Conservation (phyloP, 768 basidiomycete species). For the Tricholoma hemisulphureum region DNA sequence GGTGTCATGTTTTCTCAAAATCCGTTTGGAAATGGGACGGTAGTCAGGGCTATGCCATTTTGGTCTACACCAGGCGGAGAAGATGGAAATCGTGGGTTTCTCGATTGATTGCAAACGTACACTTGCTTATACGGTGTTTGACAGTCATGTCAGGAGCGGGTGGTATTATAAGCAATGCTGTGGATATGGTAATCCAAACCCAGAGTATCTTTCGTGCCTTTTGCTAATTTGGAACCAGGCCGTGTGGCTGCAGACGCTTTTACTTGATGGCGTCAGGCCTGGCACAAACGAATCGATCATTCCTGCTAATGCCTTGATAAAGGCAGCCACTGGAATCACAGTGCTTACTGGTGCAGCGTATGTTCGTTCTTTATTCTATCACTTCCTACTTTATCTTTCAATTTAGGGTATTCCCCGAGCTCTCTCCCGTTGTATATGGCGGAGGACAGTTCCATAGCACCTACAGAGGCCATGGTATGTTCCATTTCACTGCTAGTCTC, state of each 20-base stretch:
- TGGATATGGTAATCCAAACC: too few relatives aligned
- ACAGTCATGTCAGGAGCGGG: conserved; percentile 29
- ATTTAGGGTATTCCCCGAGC: conserved; percentile 16
- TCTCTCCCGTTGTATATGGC: conserved; percentile 26
- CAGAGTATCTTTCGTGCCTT: conserved; percentile 8
- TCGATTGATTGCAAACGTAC: neutral
- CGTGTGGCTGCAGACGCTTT: conserved; percentile 26
- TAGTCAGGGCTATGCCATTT: conserved; percentile 13
- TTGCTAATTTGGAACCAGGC: conserved; percentile 9
- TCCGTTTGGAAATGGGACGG: conserved; percentile 16
- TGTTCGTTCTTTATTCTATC: neutral
- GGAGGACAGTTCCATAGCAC: conserved; percentile 22
- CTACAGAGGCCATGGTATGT: conserved; percentile 27
- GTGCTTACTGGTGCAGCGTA: conserved; percentile 15
- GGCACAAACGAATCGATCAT: conserved; percentile 23
- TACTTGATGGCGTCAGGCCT: conserved; percentile 24
- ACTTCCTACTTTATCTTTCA: neutral
- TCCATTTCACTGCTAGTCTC: neutral
- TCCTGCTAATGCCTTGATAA: conserved; percentile 21
- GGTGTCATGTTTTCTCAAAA: conserved; percentile 17
- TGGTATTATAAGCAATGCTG: conserved; percentile 25
- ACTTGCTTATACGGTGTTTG: neutral
- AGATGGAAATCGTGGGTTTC: conserved; percentile 24
- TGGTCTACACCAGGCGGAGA: conserved; percentile 21
- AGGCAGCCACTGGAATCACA: conserved; percentile 22